Percentiles rank a stretch among this genome's conserved stretches.
phyloP scores from a whole-genome alignment of 257 asterid genomes.

The Solanum tacnaense region DNA sequence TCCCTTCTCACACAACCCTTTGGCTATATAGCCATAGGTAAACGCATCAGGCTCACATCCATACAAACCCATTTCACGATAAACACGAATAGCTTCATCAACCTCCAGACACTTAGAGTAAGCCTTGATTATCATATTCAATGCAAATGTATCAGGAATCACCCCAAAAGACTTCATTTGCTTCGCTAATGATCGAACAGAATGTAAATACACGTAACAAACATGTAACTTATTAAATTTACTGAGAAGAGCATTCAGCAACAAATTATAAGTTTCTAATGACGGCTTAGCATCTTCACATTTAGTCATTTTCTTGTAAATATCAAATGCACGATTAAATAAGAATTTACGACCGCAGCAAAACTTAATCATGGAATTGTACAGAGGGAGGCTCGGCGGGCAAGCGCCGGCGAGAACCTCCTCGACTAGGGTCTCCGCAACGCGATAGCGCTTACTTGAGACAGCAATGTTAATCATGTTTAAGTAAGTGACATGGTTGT shows the following conservation, averaged over 20 bases:
- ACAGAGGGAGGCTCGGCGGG: constrained; percentile 41
- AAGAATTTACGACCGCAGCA: constrained; percentile 59
- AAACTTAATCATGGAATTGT: constrained; percentile 79
- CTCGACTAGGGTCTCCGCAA: constrained; percentile 61
- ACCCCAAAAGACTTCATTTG: constrained; percentile 85
- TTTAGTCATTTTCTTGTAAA: constrained; percentile 69
- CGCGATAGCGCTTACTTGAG: constrained; percentile 59
- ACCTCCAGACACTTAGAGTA: constrained; percentile 60
- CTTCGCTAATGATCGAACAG: constrained; percentile 61
- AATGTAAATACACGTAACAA: constrained; percentile 64
- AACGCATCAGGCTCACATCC: constrained; percentile 71
- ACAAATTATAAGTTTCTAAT: constrained; percentile 64
- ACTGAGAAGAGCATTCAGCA: constrained; percentile 51
- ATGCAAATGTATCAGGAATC: constrained; percentile 62
- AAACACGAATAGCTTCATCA: constrained; percentile 73
- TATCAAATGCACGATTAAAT: constrained; percentile 78
- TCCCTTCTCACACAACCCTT: constrained; percentile 81
- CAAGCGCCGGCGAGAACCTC: constrained; percentile 89
- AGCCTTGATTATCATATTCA: constrained; percentile 87
- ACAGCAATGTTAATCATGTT: constrained; percentile 52
- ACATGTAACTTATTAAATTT: constrained; percentile 56
- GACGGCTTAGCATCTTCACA: constrained; percentile 59
- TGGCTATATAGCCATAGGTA: constrained; percentile 58
- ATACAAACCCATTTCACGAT: constrained; percentile 88
- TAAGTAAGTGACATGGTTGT: constrained; percentile 52